Evolutionary conservation across 305 asterid species (phyloP).

Genomic region (Striga hermonthica): DNA sequence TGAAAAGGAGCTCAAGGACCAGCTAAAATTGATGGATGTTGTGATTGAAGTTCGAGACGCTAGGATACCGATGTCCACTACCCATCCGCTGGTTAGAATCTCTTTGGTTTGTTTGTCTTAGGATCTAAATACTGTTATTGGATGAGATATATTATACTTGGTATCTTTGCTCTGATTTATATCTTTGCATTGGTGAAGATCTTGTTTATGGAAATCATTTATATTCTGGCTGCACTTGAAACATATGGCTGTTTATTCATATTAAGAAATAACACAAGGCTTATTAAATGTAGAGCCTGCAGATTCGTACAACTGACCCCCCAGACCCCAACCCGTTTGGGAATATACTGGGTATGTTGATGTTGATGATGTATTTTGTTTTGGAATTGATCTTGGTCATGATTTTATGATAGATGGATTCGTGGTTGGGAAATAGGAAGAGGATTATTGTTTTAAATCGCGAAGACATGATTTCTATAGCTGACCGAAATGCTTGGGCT

Average conservation of each 20-base stretch:
- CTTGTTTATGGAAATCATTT: background rate
- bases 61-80: conserved; percentile 85
- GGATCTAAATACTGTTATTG: background rate
- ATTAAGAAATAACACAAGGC: background rate
- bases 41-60: conserved; percentile 97
- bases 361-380: conserved; percentile 9
- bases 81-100: conserved; percentile 72
- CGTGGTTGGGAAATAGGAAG: conserved; percentile 86
- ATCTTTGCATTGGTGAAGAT: conserved; percentile 12
- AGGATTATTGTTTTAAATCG: conserved; percentile 85
- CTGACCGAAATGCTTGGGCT: conserved; percentile 96
- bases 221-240: background rate
- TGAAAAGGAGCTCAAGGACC: conserved; percentile 88
- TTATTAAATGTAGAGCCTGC: background rate
- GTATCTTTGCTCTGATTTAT: conserved; percentile 16
- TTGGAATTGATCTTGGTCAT: conserved; percentile 29
- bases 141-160: background rate
- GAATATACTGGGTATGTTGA: too few species aligned
- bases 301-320: too few species aligned
- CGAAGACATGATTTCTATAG: conserved; percentile 89
- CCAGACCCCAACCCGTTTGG: too few species aligned
- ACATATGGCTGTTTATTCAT: background rate
- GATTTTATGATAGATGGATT: conserved; percentile 68
- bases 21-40: conserved; percentile 94
- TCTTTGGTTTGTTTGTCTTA: conserved; percentile 20